Conservation (phyloP, 1,284 basidiomycete genomes). For the Ustilago sp. region DNA sequence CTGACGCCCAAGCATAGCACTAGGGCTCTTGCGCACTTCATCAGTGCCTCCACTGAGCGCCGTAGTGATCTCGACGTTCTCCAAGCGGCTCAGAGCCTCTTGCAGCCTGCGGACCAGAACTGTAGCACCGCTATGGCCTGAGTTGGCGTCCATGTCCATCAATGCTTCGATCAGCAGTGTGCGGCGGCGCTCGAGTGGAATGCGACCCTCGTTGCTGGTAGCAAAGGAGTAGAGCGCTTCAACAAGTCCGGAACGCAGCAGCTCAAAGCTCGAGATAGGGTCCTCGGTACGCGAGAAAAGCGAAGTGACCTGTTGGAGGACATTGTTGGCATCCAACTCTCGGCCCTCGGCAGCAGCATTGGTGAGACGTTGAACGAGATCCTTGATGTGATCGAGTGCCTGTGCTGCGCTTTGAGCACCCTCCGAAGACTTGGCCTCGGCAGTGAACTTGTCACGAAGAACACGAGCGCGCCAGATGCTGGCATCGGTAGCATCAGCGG, state of each 20-base stretch:
- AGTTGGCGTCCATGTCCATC: slow-evolving; percentile 35
- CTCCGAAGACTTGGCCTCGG: slow-evolving; percentile 48
- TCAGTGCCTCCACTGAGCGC: slow-evolving; percentile 50
- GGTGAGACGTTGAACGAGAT: slow-evolving; percentile 43
- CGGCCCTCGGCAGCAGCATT: slow-evolving; percentile 71
- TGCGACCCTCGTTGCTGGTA: slow-evolving; percentile 72
- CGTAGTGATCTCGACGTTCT: slow-evolving; percentile 62
- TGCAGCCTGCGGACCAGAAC: slow-evolving; percentile 61
- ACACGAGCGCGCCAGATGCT: slow-evolving; percentile 65
- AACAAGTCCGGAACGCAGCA: slow-evolving; percentile 91
- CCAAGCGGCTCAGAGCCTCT: slow-evolving; percentile 64
- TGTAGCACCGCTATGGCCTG: slow-evolving; percentile 37
- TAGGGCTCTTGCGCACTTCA: slow-evolving; percentile 53
- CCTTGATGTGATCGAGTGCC: slow-evolving; percentile 57
- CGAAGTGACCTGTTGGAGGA: slow-evolving; percentile 79
- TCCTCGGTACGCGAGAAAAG: slow-evolving; percentile 79
- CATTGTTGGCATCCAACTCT: slow-evolving; percentile 68
- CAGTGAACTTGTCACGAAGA: slow-evolving; percentile 53
- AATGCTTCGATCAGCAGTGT: slow-evolving; percentile 49
- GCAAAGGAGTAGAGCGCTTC: slow-evolving; percentile 87
- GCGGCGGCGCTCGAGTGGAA: slow-evolving; percentile 46
- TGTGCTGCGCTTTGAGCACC: slow-evolving; percentile 55
- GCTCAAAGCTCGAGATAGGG: slow-evolving; percentile 93
- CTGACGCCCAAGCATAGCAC: slow-evolving; percentile 60
- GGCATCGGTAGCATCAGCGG: slow-evolving; percentile 54